phyloP scores from a whole-genome alignment of 2,329 filamentous ascomycete species.

The Aschersonia sp. region DNA sequence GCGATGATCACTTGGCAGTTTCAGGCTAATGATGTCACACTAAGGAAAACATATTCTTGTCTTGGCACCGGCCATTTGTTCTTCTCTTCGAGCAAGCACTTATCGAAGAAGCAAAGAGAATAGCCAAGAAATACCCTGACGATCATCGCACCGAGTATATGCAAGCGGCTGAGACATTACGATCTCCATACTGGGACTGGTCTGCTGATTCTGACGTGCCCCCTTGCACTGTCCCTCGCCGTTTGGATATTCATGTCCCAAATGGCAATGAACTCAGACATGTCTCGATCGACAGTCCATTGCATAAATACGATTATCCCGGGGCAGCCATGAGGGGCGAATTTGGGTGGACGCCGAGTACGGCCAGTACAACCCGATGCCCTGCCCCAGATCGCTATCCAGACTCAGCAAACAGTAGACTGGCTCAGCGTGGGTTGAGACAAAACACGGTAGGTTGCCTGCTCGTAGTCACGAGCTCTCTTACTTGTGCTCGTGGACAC shows the following conservation, averaged over 20 bases:
- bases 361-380: constrained; percentile 23
- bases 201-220: constrained; percentile 27
- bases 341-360: constrained; percentile 18
- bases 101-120: constrained; percentile 26
- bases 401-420: constrained; percentile 19
- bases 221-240: constrained; percentile 17
- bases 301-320: constrained; percentile 36
- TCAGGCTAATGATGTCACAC: not conserved
- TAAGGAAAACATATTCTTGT: constrained; percentile 33
- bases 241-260: constrained; percentile 25
- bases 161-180: constrained; percentile 28
- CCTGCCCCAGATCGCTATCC: constrained; percentile 22
- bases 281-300: constrained; percentile 32
- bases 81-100: constrained; percentile 42
- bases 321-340: constrained; percentile 18
- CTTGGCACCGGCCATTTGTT: constrained; percentile 43
- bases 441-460: constrained; percentile 22
- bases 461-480: not conserved
- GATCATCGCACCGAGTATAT: constrained; percentile 20
- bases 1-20: not conserved
- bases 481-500: not conserved
- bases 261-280: constrained; percentile 14
- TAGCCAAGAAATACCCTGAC: constrained; percentile 28
- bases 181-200: constrained; percentile 43
- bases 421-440: constrained; percentile 20